These are phyloP conservation scores for Clathrus columnatus DNA, from an alignment of 768 basidiomycete genomes.

Conservation along the genomic window DNA sequence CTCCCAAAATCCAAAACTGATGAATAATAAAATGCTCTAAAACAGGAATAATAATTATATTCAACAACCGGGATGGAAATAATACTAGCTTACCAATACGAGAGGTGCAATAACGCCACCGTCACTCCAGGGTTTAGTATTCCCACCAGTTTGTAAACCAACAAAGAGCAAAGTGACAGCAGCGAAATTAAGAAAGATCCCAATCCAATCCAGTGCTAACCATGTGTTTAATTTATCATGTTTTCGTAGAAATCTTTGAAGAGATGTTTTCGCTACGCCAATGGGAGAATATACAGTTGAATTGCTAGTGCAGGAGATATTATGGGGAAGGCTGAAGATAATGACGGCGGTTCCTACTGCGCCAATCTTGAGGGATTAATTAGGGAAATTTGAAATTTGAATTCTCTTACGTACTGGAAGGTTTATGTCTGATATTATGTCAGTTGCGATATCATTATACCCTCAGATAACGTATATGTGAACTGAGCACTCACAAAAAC, in stretches of 20 bases:
- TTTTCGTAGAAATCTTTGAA: too few relatives aligned
- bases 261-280: too few relatives aligned
- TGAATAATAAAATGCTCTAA: constrained; percentile 22
- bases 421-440: neutral
- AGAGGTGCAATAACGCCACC: constrained; percentile 24
- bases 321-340: neutral
- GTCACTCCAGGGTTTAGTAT: constrained; percentile 35
- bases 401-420: neutral
- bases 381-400: neutral
- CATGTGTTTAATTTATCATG: neutral
- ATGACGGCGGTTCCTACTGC: too few relatives aligned
- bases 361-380: neutral
- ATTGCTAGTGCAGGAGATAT: neutral
- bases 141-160: constrained; percentile 40
- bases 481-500: constrained; percentile 3
- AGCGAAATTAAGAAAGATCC: constrained; percentile 28
- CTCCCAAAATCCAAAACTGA: constrained; percentile 31
- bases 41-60: neutral
- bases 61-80: neutral
- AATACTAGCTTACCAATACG: neutral
- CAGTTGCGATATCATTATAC: too few relatives aligned
- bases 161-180: constrained; percentile 32
- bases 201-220: constrained; percentile 31
- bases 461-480: too few relatives aligned
- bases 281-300: neutral